Evolutionary conservation across 768 basidiomycete species (phyloP).

Genomic region (Lentinula detonsa): DNA sequence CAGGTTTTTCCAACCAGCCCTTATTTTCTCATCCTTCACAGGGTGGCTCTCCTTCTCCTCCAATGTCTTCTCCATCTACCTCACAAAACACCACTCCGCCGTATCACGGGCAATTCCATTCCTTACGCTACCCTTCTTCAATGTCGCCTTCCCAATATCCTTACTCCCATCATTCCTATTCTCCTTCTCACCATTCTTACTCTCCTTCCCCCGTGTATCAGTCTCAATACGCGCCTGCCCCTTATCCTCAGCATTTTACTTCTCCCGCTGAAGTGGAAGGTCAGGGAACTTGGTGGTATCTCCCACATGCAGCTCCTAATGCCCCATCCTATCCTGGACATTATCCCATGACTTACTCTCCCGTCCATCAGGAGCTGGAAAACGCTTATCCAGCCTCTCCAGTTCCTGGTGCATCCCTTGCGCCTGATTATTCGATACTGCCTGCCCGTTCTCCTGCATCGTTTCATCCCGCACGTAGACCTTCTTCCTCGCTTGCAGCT

Average conservation of each 20-base stretch:
- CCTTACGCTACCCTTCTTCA: constrained; percentile 28
- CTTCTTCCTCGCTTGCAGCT: constrained; percentile 3
- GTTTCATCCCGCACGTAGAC: not conserved
- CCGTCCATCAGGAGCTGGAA: constrained; percentile 18
- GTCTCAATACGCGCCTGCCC: constrained; percentile 28
- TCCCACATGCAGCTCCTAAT: constrained; percentile 23
- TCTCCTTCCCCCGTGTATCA: constrained; percentile 29
- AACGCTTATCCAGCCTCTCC: constrained; percentile 13
- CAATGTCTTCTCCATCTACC: constrained; percentile 14
- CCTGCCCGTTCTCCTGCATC: not conserved
- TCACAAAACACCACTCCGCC: constrained; percentile 19
- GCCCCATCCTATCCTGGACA: constrained; percentile 24
- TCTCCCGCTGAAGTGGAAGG: constrained; percentile 27
- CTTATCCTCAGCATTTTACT: constrained; percentile 29
- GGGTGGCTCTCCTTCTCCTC: constrained; percentile 16
- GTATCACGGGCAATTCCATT: constrained; percentile 23
- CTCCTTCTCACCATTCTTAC: constrained; percentile 24
- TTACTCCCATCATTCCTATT: constrained; percentile 30
- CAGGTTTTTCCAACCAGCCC: constrained; percentile 20
- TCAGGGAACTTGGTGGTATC: constrained; percentile 52
- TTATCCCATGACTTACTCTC: constrained; percentile 25
- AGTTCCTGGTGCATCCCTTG: constrained; percentile 13
- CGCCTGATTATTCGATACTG: constrained; percentile 12
- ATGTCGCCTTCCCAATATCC: constrained; percentile 25
- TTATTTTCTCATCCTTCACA: constrained; percentile 16